These are phyloP conservation scores for Mercurialis annua DNA, from an alignment of 345 rosid species.

Conservation along the genomic window DNA sequence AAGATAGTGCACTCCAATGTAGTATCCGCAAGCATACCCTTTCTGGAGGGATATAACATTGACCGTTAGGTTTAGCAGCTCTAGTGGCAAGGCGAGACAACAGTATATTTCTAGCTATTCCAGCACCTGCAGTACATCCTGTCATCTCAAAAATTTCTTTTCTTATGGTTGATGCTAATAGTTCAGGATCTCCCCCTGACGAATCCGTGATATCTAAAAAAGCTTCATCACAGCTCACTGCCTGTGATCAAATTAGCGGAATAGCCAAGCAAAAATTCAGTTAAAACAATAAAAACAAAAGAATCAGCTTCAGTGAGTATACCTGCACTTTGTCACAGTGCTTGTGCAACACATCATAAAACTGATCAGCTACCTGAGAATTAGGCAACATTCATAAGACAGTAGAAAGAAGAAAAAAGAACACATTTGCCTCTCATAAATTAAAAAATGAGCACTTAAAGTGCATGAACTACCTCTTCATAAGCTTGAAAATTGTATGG, in stretches of 20 bases:
- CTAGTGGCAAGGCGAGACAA: conserved; percentile 96
- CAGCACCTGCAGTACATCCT: conserved; percentile 88
- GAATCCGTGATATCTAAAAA: conserved; percentile 67
- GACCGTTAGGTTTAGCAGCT: conserved; percentile 91
- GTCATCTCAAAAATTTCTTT: conserved; percentile 72
- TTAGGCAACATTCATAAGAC: conserved; percentile 16
- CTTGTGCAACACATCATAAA: conserved; percentile 78
- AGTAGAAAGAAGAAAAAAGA: not conserved
- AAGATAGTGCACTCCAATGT: not conserved
- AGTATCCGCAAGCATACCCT: conserved; percentile 35
- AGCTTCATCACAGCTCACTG: conserved; percentile 98
- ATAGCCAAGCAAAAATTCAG: conserved; percentile 14
- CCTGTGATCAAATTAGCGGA: conserved; percentile 41
- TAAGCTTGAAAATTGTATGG: conserved; percentile 93
- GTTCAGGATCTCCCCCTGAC: conserved; percentile 49
- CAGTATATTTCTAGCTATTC: conserved; percentile 85
- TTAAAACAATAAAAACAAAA: conserved; percentile 2
- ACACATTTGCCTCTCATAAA: not conserved
- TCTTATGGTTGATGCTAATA: conserved; percentile 64
- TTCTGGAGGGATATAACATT: conserved; percentile 60
- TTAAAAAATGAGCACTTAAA: conserved; percentile 13
- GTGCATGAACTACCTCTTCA: conserved; percentile 52
- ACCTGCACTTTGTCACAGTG: conserved; percentile 86
- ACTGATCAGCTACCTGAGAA: conserved; percentile 89
- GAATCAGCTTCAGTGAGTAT: conserved; percentile 16